Conservation (phyloP, 345 rosid genomes). For the Iberis pinnata region DNA sequence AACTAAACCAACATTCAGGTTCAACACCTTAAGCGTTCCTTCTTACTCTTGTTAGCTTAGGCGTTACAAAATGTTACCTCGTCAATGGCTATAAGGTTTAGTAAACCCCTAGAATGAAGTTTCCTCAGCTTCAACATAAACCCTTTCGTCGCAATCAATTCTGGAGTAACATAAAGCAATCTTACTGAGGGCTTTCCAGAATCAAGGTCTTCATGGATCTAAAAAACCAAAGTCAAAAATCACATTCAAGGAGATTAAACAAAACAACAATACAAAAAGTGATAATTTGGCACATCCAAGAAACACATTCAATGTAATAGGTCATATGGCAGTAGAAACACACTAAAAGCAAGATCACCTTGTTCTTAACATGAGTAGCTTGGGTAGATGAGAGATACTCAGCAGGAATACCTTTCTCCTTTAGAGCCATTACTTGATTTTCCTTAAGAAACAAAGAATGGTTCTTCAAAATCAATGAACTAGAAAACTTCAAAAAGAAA, state of each 20-base stretch:
- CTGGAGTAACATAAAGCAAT: constrained; percentile 91
- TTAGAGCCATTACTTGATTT: constrained; percentile 82
- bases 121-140: constrained; percentile 75
- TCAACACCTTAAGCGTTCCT: constrained; percentile 11
- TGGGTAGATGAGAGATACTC: constrained; percentile 88
- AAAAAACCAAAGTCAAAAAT: constrained; percentile 15
- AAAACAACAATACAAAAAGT: not conserved
- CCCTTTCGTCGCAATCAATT: constrained; percentile 71
- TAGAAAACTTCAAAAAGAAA: not conserved
- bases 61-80: constrained; percentile 45
- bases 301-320: too few species aligned
- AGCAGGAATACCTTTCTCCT: constrained; percentile 87
- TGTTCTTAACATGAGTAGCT: constrained; percentile 49
- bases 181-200: constrained; percentile 76
- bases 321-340: too few species aligned
- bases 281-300: not conserved
- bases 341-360: constrained; percentile 25
- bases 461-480: not conserved
- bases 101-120: constrained; percentile 73
- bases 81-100: constrained; percentile 86
- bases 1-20: constrained; percentile 5
- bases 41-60: constrained; percentile 5
- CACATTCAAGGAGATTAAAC: constrained; percentile 3
- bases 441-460: constrained; percentile 38
- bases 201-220: constrained; percentile 92